phyloP scores from a whole-genome alignment of 2,329 filamentous ascomycete genomes.

The Hortaea sp. region DNA sequence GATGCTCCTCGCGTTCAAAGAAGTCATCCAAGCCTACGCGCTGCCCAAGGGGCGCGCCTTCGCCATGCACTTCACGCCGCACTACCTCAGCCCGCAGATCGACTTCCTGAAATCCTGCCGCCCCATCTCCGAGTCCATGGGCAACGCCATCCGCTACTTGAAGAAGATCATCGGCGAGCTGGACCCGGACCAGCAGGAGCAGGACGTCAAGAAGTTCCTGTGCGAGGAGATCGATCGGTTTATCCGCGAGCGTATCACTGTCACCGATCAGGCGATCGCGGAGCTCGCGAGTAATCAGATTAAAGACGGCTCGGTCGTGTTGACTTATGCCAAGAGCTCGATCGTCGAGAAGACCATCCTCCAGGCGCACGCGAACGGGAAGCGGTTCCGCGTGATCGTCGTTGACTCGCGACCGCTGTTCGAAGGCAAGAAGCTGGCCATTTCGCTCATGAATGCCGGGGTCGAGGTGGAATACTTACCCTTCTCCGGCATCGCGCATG shows the following conservation, averaged over 20 bases:
- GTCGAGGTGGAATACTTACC: constrained; percentile 73
- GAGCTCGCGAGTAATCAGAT: constrained; percentile 67
- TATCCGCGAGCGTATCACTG: constrained; percentile 78
- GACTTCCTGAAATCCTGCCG: constrained; percentile 87
- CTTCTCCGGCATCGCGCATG: constrained; percentile 65
- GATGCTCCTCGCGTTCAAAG: constrained; percentile 78
- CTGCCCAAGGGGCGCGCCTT: constrained; percentile 78
- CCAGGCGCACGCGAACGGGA: constrained; percentile 58
- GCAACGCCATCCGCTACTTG: constrained; percentile 88
- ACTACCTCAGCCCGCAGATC: constrained; percentile 88
- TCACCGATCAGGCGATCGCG: constrained; percentile 79
- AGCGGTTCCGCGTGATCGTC: constrained; percentile 71
- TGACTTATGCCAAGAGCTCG: constrained; percentile 78
- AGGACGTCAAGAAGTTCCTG: constrained; percentile 69
- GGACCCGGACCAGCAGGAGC: constrained; percentile 74
- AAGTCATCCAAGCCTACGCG: constrained; percentile 88
- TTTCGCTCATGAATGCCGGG: constrained; percentile 57
- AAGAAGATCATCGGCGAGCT: constrained; percentile 88
- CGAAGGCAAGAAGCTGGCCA: constrained; percentile 62
- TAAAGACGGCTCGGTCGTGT: constrained; percentile 65
- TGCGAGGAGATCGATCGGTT: constrained; percentile 78
- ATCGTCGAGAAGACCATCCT: constrained; percentile 77
- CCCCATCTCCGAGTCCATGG: constrained; percentile 94
- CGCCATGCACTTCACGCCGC: constrained; percentile 80
- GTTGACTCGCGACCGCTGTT: constrained; percentile 67